Evolutionary conservation across 352 stramenopile genomes (phyloP).

Genomic region (Phytophthora sp.): DNA sequence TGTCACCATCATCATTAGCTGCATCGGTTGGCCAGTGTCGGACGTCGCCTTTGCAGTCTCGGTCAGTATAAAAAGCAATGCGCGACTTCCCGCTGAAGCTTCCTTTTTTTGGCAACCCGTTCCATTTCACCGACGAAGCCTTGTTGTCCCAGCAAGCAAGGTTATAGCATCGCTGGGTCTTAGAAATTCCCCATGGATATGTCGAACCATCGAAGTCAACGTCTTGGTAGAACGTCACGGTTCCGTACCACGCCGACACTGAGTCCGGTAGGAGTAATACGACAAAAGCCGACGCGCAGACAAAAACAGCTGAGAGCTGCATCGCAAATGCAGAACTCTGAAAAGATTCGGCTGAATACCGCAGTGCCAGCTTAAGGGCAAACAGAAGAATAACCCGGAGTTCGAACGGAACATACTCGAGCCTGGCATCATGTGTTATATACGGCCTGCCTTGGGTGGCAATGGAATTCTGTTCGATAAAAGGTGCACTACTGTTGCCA

Average conservation of each 20-base stretch:
- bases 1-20: constrained; percentile 17
- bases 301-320: not conserved
- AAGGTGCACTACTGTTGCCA: no score
- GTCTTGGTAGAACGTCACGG: constrained; percentile 28
- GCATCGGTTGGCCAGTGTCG: constrained; percentile 19
- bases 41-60: constrained; percentile 8
- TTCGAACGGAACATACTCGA: no score
- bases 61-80: constrained; percentile 32
- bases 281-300: no score
- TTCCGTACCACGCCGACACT: constrained; percentile 18
- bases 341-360: no score
- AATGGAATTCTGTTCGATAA: no score
- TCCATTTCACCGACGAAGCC: constrained; percentile 34
- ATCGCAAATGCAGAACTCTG: no score
- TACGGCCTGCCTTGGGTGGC: no score
- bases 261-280: constrained; percentile 4
- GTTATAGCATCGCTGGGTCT: constrained; percentile 30
- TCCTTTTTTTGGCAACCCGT: constrained; percentile 2
- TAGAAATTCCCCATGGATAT: constrained; percentile 16
- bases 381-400: no score
- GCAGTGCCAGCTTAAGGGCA: no score
- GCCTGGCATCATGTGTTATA: no score
- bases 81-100: constrained; percentile 17
- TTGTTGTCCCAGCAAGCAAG: constrained; percentile 29
- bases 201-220: constrained; percentile 6